A percentile compares a stretch with the other conserved stretches of the same genome.
phyloP scores from a whole-genome alignment of 306 rosid genomes.

The Castanospermum australe region DNA sequence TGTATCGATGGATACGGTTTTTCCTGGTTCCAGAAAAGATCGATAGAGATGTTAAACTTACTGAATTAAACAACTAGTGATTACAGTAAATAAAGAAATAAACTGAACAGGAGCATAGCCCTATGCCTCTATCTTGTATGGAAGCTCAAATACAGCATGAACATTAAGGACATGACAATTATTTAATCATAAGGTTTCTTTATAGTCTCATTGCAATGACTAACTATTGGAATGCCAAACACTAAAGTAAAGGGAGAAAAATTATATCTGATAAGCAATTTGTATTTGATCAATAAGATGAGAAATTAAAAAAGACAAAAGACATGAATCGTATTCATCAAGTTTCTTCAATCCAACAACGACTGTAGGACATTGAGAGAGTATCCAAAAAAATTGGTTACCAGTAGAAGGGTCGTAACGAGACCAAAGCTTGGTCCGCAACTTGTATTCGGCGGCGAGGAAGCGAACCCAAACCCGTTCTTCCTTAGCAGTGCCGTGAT shows the following conservation, averaged over 20 bases:
- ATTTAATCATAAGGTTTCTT: neutral
- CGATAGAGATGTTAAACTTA: neutral
- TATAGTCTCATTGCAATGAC: neutral
- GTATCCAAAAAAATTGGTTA: slow-evolving; percentile 22
- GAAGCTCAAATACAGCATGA: neutral
- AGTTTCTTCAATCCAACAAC: neutral
- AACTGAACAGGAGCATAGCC: neutral
- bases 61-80: neutral
- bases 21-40: slow-evolving; percentile 55
- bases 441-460: slow-evolving; percentile 66
- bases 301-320: neutral
- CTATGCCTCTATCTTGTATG: neutral
- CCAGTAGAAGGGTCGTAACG: slow-evolving; percentile 83
- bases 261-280: neutral
- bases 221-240: neutral
- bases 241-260: neutral
- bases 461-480: slow-evolving; percentile 95
- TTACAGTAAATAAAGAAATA: neutral
- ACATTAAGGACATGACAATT: neutral
- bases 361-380: neutral
- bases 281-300: neutral
- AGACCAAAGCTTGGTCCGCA: slow-evolving; percentile 91
- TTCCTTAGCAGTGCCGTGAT: slow-evolving; percentile 44
- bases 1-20: slow-evolving; percentile 63
- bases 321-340: neutral